These are phyloP conservation scores for Botrytis elliptica DNA, from an alignment of 2,329 filamentous ascomycete genomes.

Conservation along the genomic window DNA sequence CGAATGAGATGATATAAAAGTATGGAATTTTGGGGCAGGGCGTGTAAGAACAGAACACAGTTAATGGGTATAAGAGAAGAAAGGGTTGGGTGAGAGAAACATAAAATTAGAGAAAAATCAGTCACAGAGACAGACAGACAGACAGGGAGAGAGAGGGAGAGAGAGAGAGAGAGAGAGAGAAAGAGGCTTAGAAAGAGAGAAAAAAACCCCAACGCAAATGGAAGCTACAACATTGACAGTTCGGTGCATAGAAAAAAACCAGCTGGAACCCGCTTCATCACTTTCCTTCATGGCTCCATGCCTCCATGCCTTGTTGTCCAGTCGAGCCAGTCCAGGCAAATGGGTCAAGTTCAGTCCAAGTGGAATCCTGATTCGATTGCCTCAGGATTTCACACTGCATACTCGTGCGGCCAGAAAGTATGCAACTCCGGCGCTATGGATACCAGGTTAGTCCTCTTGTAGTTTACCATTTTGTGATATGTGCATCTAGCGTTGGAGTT, in stretches of 20 bases:
- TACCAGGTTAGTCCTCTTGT: too few relatives aligned
- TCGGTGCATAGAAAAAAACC: neutral
- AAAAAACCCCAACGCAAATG: neutral
- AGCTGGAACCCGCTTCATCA: slow-evolving; percentile 1
- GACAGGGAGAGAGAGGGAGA: neutral
- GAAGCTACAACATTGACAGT: slow-evolving; percentile 3
- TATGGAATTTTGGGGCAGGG: neutral
- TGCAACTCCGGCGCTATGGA: too few relatives aligned
- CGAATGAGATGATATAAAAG: neutral
- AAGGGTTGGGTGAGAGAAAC: neutral
- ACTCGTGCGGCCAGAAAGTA: too few relatives aligned
- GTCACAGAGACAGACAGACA: neutral
- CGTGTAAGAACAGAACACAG: neutral
- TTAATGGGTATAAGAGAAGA: neutral
- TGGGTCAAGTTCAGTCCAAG: neutral
- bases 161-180: neutral
- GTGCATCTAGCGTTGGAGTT: too few relatives aligned
- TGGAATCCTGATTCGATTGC: neutral
- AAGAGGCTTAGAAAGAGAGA: neutral
- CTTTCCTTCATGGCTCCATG: neutral
- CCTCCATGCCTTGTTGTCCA: neutral
- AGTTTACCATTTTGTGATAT: too few relatives aligned
- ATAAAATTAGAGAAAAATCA: neutral
- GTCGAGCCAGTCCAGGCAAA: neutral
- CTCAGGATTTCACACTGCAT: neutral